Evolutionary conservation across 768 basidiomycete genomes (phyloP), one percentile per base, ranked within the genome.

Genomic region (Rickenella mellea): DNA sequence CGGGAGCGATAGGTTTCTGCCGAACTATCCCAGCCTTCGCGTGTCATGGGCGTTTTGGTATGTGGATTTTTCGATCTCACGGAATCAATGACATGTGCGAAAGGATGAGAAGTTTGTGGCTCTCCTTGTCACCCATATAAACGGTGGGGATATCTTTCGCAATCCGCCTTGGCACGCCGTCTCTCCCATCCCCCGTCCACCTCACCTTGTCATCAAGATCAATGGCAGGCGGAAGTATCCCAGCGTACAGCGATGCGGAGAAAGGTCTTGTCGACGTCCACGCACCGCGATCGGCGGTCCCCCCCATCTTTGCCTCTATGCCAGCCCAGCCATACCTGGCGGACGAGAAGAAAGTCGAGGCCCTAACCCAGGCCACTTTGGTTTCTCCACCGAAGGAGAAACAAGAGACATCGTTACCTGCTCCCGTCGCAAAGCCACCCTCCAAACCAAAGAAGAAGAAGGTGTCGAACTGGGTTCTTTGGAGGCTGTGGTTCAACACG

Each of bases 401-500:
- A 42, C 68, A 72, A 44, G 55, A 61, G 15, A 59, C 61, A 14
- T 52, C 65, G 7, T 48, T 59, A 4, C 53, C 62, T 12, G 61
- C 60, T 19, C 56, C 66, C 2, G 57, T 67, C 14, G 55, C 65
- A 36, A 66, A 69, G 51, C 64, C 69, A 6, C n/a, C n/a, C n/a
- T 44, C 60, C n/a, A 49, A 56, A 21, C 68, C 69, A 35, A 54
- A 67, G 26, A 79, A 74, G 66, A 71, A 68, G 57, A 71, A 76
- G 53, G 69, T 68, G 22, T 74, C 80, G 1, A 73, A 67, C 44
- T 79, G 77, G 66, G 69, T 80, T 27, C 56, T 68, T 36, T 76
- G 78, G 56, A 70, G 70, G 43, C 58, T 86, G 20, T 88, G 85
- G 85, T 87, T 79, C 59, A 83, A 89, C 51, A 80, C 78, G 0